Evolutionary conservation across 2,329 filamentous ascomycete genomes (phyloP), one percentile per base, ranked within the genome.

Genomic region (Didymella pinodella): DNA sequence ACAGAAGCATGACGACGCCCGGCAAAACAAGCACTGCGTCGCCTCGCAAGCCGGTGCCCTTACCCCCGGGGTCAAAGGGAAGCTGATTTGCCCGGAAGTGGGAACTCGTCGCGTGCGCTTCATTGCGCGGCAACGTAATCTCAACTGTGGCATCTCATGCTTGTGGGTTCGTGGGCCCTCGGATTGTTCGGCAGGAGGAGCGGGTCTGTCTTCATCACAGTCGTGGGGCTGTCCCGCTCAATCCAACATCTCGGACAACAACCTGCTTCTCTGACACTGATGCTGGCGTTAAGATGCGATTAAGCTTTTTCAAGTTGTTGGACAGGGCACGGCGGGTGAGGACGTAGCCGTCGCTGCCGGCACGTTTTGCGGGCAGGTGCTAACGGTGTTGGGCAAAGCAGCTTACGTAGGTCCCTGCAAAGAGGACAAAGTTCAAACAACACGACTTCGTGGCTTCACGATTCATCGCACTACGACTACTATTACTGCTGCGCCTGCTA

Each of bases 1-100:
- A 50, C 29, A 50, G 48, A 49, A 59, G 59, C 61, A 69, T 70
- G 64, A 71, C 66, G 68, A 71, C 67, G 67, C 67, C 56, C 44
- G 32, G 49, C 56, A 54, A 47, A 54, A 50, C 47, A 51, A 52
- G 58, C 57, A 57, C 48, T 40, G 41, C 48, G 49, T 52, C 41
- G 57, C 57, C 38, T 53, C 41, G 41, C 46, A 55, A 43, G 47
- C 22, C 47, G 54, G 45, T 54, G 22, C 16, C 38, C 14, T 43
- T 12, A 45, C 45, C 28, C 58, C 45, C 47, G 48, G 63, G 54
- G 45, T 38, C 36, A 44, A 43, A 34, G 45, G 29, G 51, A 54
- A 52, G 48, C 52, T 62, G 48, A 56, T 51, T 60, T 34, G 46
- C 32, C 48, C 56, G 45, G 56, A 62, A 62, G 48, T 51, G 62